Conservation (phyloP, 768 basidiomycete species). For the Trametes maxima region DNA sequence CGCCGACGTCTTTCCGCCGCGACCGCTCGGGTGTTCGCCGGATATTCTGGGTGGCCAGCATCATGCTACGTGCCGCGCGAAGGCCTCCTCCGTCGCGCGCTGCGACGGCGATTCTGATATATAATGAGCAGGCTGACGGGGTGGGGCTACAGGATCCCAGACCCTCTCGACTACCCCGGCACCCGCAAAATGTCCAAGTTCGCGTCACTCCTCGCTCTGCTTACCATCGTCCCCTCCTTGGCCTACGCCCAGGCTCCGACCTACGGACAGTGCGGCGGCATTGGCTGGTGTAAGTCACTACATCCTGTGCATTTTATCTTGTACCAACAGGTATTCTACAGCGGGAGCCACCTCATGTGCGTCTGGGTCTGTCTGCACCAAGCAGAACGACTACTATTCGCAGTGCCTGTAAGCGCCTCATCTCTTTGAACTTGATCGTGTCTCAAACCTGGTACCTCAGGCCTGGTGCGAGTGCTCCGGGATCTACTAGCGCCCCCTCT, state of each 20-base stretch:
- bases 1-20: conserved; percentile 34
- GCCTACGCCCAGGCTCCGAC: conserved; percentile 45
- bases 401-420: conserved; percentile 35
- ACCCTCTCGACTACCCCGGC: conserved; percentile 13
- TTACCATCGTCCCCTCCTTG: conserved; percentile 47
- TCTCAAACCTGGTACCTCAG: background rate
- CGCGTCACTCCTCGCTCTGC: conserved; percentile 42
- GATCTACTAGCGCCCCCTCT: conserved; percentile 17
- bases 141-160: conserved; percentile 18
- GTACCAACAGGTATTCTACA: conserved; percentile 2
- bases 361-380: conserved; percentile 35
- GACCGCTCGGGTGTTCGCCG: conserved; percentile 34
- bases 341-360: conserved; percentile 39
- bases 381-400: conserved; percentile 37
- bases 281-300: conserved; percentile 46
- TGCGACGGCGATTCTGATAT: conserved; percentile 14
- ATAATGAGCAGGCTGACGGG: conserved; percentile 14
- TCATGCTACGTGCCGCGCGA: conserved; percentile 10
- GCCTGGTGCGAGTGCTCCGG: conserved; percentile 18
- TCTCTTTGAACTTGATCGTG: background rate
- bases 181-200: conserved; percentile 47
- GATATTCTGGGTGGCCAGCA: conserved; percentile 24
- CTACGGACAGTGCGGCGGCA: conserved; percentile 59
- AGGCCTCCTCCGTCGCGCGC: background rate
- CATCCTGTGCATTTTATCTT: background rate